Percentiles rank a stretch among this genome's conserved stretches.
Conservation (phyloP, 2,329 filamentous ascomycete species). For the Sporothrix humicola region DNA sequence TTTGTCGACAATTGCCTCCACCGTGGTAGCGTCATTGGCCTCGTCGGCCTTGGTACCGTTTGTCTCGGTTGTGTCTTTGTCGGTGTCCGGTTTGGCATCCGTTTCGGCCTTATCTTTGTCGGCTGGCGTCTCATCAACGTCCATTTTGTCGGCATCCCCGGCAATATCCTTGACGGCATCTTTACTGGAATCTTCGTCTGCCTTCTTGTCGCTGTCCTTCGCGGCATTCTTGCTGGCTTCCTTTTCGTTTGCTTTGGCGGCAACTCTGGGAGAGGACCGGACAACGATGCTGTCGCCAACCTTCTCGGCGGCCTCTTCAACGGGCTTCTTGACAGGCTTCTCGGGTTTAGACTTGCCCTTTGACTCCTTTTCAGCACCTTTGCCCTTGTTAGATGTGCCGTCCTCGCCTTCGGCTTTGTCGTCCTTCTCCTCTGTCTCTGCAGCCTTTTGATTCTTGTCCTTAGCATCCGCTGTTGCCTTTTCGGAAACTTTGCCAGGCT, state of each 20-base stretch:
- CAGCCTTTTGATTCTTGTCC: not conserved
- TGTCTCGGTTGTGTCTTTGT: not conserved
- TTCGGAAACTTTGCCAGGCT: not conserved
- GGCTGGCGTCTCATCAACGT: constrained; percentile 10
- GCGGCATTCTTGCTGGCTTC: not conserved
- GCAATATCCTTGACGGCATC: constrained; percentile 52
- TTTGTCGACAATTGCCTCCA: constrained; percentile 38
- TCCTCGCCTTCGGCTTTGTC: not conserved
- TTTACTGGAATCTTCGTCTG: constrained; percentile 47
- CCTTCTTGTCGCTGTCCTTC: not conserved
- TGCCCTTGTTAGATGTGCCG: not conserved
- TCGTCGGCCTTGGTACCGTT: not conserved
- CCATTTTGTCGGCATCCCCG: constrained; percentile 47
- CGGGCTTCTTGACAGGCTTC: not conserved
- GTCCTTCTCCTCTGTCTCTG: not conserved
- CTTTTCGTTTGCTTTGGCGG: not conserved
- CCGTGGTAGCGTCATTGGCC: not conserved
- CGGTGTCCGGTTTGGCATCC: not conserved
- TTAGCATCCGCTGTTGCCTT: not conserved
- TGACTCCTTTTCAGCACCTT: not conserved
- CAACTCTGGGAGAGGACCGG: not conserved
- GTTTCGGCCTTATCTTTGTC: not conserved
- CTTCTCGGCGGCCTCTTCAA: not conserved
- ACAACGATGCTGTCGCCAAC: constrained; percentile 22
- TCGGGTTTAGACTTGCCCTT: not conserved